These are phyloP conservation scores for Astrocystis sublimbata DNA, from an alignment of 495 filamentous ascomycete species.

Conservation along the genomic window DNA sequence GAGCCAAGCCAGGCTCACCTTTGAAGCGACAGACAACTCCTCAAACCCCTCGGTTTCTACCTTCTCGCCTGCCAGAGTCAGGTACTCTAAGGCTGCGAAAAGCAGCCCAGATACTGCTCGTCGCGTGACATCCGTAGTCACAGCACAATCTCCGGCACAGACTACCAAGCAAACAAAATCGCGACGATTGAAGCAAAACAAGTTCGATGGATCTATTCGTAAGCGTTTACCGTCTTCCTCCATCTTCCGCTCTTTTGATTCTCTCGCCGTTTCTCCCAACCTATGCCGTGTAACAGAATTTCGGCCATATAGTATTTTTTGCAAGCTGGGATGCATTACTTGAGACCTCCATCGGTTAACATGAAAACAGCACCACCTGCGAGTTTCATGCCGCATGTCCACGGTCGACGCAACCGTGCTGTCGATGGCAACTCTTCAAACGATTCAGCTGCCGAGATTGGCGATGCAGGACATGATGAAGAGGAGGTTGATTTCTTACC, in stretches of 20 bases:
- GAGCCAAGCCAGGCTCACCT: conserved; percentile 28
- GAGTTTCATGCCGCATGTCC: conserved; percentile 23
- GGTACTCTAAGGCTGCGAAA: conserved; percentile 15
- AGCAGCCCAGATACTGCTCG: conserved; percentile 17
- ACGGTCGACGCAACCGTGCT: not conserved
- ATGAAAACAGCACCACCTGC: conserved; percentile 10
- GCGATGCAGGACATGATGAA: conserved; percentile 19
- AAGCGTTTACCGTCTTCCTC: not conserved
- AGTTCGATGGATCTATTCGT: conserved; percentile 17
- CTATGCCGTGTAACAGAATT: not conserved
- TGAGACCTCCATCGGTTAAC: conserved; percentile 1
- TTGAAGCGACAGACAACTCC: conserved; percentile 20
- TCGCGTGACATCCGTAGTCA: not conserved
- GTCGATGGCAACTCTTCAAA: conserved; percentile 18
- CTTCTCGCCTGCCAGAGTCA: conserved; percentile 23
- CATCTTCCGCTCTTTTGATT: not conserved
- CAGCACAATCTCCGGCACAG: conserved; percentile 7
- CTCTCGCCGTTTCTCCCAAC: not conserved
- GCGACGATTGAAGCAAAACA: conserved; percentile 7
- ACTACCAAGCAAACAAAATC: not conserved
- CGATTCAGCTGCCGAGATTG: conserved; percentile 22
- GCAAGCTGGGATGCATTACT: not conserved
- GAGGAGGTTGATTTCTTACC: conserved; percentile 14
- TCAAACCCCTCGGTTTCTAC: conserved; percentile 10
- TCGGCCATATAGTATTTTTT: not conserved